Evolutionary conservation across 345 rosid genomes (phyloP).

Genomic region (Mangifera indica): DNA sequence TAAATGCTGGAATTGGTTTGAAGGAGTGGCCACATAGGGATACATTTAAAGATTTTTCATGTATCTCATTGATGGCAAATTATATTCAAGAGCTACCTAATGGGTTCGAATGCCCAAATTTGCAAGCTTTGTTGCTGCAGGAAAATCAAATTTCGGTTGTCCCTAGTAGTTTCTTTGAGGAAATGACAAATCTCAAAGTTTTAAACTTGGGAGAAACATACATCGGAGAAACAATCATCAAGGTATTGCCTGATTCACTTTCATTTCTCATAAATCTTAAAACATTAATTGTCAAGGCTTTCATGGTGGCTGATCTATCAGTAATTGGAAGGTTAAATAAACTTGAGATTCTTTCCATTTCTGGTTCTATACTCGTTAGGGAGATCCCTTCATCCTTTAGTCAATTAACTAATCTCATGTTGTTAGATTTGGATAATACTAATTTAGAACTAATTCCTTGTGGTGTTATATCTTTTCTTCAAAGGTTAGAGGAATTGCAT

Average conservation of each 20-base stretch:
- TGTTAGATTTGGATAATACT: background rate
- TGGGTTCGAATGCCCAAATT: background rate
- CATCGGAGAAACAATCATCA: no score
- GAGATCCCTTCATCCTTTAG: background rate
- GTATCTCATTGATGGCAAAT: constrained; percentile 11
- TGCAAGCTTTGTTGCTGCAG: constrained; percentile 1
- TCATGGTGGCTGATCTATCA: background rate
- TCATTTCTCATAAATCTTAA: background rate
- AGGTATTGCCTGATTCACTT: background rate
- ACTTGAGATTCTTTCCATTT: background rate
- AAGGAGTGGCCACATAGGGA: background rate
- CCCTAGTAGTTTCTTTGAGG: background rate
- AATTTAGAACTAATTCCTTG: background rate
- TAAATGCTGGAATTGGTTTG: background rate
- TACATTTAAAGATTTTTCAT: background rate
- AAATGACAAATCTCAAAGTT: constrained; percentile 12
- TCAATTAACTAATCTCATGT: background rate
- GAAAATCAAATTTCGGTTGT: background rate
- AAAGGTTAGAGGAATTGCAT: background rate
- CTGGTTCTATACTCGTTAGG: background rate
- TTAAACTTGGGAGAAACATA: background rate
- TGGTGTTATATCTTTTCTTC: background rate
- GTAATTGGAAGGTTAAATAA: background rate
- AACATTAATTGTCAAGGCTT: background rate
- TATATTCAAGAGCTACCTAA: background rate